Conservation (phyloP, 2,329 filamentous ascomycete species). For the Alternaria arbusti region DNA sequence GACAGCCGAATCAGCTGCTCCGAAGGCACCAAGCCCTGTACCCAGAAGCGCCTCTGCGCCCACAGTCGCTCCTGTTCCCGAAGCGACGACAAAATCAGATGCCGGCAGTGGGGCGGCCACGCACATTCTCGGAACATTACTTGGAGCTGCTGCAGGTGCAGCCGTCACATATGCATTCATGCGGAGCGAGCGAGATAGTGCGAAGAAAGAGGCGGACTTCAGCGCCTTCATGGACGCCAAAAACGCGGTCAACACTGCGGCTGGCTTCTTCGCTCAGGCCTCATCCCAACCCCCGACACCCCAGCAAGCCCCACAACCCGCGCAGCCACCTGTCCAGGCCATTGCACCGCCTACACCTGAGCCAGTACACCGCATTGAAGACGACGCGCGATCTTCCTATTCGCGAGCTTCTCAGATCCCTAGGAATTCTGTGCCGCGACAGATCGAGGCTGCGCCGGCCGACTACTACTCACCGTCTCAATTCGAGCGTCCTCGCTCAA, state of each 20-base stretch:
- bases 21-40: conserved; percentile 30
- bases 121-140: conserved; percentile 74
- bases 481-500: conserved; percentile 36
- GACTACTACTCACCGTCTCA: conserved; percentile 45
- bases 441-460: conserved; percentile 50
- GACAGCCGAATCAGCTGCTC: conserved; percentile 33
- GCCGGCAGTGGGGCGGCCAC: conserved; percentile 61
- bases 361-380: conserved; percentile 46
- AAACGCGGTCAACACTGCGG: conserved; percentile 37
- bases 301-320: conserved; percentile 43
- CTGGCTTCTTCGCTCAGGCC: conserved; percentile 38
- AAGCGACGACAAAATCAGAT: conserved; percentile 33
- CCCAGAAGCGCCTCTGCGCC: conserved; percentile 45
- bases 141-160: conserved; percentile 80
- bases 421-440: conserved; percentile 26
- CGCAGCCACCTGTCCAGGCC: conserved; percentile 19
- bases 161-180: conserved; percentile 78
- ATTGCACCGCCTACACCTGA: conserved; percentile 26
- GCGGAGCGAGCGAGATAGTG: conserved; percentile 62
- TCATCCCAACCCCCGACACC: conserved; percentile 32
- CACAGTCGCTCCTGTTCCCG: conserved; percentile 25
- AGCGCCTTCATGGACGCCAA: conserved; percentile 44
- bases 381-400: conserved; percentile 47
- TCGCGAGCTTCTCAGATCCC: conserved; percentile 27
- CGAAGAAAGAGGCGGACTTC: conserved; percentile 52